Evolutionary conservation across 2,329 filamentous ascomycete species (phyloP), one percentile per base, ranked within the genome.

Genomic region (Colletotrichum endophyticum): DNA sequence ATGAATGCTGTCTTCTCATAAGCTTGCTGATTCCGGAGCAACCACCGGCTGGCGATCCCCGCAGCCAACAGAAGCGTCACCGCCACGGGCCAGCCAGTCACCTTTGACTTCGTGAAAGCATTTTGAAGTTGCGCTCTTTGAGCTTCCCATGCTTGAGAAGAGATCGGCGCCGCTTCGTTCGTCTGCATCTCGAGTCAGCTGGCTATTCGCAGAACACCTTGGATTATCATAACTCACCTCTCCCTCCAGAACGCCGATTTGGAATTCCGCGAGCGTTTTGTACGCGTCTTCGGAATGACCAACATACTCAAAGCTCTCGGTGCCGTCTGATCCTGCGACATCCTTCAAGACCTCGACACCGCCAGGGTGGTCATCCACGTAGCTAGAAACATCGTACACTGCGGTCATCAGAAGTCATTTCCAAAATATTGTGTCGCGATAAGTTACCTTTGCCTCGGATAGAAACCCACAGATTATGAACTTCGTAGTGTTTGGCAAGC

Each of bases 261-360:
- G 71, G 25, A 69, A 66, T 19, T 28, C 32, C 12, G 56, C 30
- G 3, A 75, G 57, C 8, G 62, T 62, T 8, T 56, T 56, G n/a
- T 66, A 39, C 3, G 73, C 73, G 5, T 62, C 63, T 12, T 67
- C 61, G 2, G 68, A 66, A 15, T 75, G 72, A 3, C 68, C 62
- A 6, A 67, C 73, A 8, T 72, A 75, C 28, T 75, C 73, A n/a
- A 72, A 75, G 22, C 61, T 72, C 62, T 75, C 73, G 8, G 73
- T 75, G 12, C 61, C 68, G 25, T 75, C 73, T 8, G 62, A 66
- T 2, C 73, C 73, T 3, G 68, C 73, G 1, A 66, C 61, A 8
- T 75, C 73, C 28, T 53, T 61, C 28, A 75, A 16, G 1, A 72
- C 73, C 22, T 75, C 68, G 6, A 75, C 44, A 2, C 73, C 72